Base-by-base conservation (phyloP, 176 grass and related monocot species). In the Ensete glaucum region DNA sequence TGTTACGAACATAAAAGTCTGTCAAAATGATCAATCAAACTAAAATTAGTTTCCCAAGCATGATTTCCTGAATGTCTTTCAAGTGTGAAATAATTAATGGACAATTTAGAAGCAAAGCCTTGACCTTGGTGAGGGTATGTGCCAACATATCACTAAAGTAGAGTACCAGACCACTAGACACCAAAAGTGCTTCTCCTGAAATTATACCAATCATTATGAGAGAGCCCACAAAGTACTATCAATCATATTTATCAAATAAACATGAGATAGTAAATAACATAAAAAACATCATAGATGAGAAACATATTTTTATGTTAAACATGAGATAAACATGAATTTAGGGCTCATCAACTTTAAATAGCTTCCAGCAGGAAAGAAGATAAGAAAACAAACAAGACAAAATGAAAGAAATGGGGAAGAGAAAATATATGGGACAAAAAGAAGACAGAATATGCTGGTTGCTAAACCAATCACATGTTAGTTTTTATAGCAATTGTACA, bases 81-180 rank as follows among this genome's bases (percentile, higher is more conserved):
- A 12, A 53, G 26, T 26, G 16, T 43, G 11, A 69, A 69, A 22
- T 20, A 9, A 56, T 8, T 9, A 71, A 80, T 10, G 14, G 29
- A 50, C 55, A 72, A 6, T 11, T 52, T 17, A 56, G 49, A 67
- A 22, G 58, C 53, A 56, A 29, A 54, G 8, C 14, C 55, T 64
- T 51, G 57, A 94, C 95, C 88, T 99, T 99, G 52, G 81, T 78
- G 82, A 99, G 67, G 68, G 86, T 87, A 79, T 29, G 76, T 50
- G 86, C 71, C 79, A 99, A 58, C 82, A 91, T 85, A 83, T 99
- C 86, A 55, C 95, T 82, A 82, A 89, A 91, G 88, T 91, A 99
- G 56, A 94, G 82, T 85, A 91, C 60, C 67, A 94, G 79, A 76
- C 95, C 90, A 86, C 77, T 73, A 65, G 88, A 87, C 58, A 94